Evolutionary conservation across 768 basidiomycete genomes (phyloP).

Genomic region (Hemileccinum rubropunctum): DNA sequence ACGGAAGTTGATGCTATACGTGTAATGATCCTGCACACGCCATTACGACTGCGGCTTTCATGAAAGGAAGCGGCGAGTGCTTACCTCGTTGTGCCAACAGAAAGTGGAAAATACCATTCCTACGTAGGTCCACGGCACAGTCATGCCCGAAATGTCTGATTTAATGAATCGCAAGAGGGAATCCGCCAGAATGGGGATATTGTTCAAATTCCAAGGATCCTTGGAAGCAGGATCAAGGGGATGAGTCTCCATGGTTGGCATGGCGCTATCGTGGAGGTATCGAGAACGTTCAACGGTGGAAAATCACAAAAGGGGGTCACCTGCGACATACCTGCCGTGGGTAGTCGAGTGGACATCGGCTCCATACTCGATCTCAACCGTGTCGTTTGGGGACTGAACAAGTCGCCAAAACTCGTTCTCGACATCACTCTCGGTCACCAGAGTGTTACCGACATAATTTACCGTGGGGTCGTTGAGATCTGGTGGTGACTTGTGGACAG

Average conservation of each 20-base stretch:
- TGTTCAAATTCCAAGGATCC: constrained; percentile 98
- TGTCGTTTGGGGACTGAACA: constrained; percentile 84
- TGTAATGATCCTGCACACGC: constrained; percentile 83
- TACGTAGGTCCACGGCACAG: constrained; percentile 98
- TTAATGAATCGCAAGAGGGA: constrained; percentile 97
- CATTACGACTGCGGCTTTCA: constrained; percentile 22
- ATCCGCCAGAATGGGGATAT: constrained; percentile 89
- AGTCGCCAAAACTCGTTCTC: constrained; percentile 97
- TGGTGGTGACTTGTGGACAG: constrained; percentile 32
- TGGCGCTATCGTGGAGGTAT: constrained; percentile 55
- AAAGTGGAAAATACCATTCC: constrained; percentile 99
- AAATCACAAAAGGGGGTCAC: constrained; percentile 14
- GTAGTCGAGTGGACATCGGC: constrained; percentile 98
- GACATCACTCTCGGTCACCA: constrained; percentile 86
- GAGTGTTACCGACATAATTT: constrained; percentile 54
- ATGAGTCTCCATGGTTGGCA: constrained; percentile 94
- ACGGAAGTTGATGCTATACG: constrained; percentile 95
- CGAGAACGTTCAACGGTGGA: constrained; percentile 27
- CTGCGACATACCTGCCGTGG: constrained; percentile 80
- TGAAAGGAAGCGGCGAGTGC: constrained; percentile 22
- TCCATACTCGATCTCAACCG: constrained; percentile 98
- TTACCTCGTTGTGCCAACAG: constrained; percentile 98
- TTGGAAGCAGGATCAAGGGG: constrained; percentile 83
- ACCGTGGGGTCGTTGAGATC: constrained; percentile 49
- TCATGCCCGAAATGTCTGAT: constrained; percentile 99